Evolutionary conservation across 1,284 basidiomycete species (phyloP), one percentile per base, ranked within the genome.

Genomic region (Ustilago shanxiensis): DNA sequence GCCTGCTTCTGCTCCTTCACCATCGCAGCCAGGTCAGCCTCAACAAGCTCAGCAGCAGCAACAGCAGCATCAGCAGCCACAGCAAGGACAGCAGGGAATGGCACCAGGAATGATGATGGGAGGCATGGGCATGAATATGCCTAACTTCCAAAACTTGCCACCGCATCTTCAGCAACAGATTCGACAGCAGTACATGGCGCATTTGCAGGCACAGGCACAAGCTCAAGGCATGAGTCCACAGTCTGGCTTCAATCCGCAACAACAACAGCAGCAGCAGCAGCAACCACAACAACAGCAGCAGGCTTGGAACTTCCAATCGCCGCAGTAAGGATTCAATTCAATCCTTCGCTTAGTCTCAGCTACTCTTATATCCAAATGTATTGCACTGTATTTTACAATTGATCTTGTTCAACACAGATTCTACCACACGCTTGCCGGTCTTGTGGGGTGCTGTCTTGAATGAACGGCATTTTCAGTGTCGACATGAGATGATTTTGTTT

Each of bases 151-250:
- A 24, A 66, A 65, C 29, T 47, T 79, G 28, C 72, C 77, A 8
- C 77, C 77, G 20, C 72, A 76, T 41, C 14, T 79, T 35, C 77
- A 79, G 56, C 72, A 76, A 44, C 72, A 76, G 59, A 68, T 79
- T 9, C 62, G 69, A 14, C 72, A 79, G 52, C 77, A 79, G 68
- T 77, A 77, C 44, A 58, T 72, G 56, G 70, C 66, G 5, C 75
- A 77, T 9, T 47, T 77, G 52, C 75, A 77, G 49, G 65, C 74
- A 20, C 69, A 76, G 39, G 58, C 59, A 22, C 58, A 63, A 53
- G 22, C 47, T 49, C 63, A 68, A 24, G 55, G 59, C 6, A 55
- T 47, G 16, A 60, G 58, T 10, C 41, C 54, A 26, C 67, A 69
- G 24, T 57, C 55, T 20, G 55, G 66, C 0, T 61, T 56, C 37